Conservation (phyloP, 2,329 filamentous ascomycete species). For the Venturia nashicola region DNA sequence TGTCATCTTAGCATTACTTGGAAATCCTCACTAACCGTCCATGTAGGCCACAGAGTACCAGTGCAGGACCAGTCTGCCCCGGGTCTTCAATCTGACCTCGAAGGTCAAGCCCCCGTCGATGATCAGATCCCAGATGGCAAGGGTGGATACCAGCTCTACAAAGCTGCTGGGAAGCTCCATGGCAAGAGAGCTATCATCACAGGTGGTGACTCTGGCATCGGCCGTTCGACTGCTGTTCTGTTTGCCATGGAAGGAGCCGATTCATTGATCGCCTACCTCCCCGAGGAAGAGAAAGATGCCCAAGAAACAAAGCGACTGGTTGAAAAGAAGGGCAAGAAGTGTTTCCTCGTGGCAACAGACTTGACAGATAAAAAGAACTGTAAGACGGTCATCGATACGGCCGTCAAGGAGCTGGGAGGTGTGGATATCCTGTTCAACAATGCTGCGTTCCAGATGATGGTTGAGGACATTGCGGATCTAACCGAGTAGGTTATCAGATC, state of each 20-base stretch:
- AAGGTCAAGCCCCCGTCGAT: slow-evolving; percentile 44
- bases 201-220: slow-evolving; percentile 69
- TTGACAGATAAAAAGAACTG: slow-evolving; percentile 55
- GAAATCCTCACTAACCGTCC: not conserved
- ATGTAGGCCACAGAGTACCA: slow-evolving; percentile 11
- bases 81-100: slow-evolving; percentile 43
- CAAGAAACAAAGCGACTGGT: slow-evolving; percentile 60
- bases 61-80: slow-evolving; percentile 34
- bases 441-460: slow-evolving; percentile 63
- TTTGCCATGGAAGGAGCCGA: slow-evolving; percentile 74
- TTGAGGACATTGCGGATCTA: slow-evolving; percentile 57
- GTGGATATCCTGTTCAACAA: slow-evolving; percentile 70
- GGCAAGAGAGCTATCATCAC: slow-evolving; percentile 71
- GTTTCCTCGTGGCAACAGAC: slow-evolving; percentile 52
- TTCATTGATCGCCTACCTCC: slow-evolving; percentile 59
- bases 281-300: slow-evolving; percentile 65
- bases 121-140: slow-evolving; percentile 56
- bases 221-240: slow-evolving; percentile 60
- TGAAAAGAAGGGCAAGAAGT: slow-evolving; percentile 53
- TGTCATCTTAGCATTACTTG: too few relatives aligned
- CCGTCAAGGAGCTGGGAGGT: slow-evolving; percentile 50
- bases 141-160: slow-evolving; percentile 58
- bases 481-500: slow-evolving; percentile 40
- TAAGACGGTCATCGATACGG: slow-evolving; percentile 54
- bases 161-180: slow-evolving; percentile 61